Conservation (phyloP, 257 asterid species). For the Solanum pinnatisectum region DNA sequence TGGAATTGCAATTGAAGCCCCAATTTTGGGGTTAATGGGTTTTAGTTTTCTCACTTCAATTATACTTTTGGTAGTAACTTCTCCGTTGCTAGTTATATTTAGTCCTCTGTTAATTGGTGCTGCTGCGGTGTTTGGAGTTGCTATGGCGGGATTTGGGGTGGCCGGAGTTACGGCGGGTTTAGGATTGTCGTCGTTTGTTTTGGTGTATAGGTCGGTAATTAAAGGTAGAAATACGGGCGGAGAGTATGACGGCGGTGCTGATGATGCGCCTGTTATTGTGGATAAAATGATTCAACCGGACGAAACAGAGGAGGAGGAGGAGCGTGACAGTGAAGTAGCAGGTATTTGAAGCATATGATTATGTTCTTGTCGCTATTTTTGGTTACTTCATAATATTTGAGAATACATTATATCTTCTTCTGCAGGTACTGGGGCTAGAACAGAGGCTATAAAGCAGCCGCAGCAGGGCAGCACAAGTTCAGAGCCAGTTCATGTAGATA, state of each 20-base stretch:
- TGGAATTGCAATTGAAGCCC: conserved; percentile 6
- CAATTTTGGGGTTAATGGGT: conserved; percentile 11
- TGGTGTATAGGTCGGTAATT: neutral
- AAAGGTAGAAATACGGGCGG: neutral
- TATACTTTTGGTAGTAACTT: neutral
- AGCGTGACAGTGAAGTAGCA: neutral
- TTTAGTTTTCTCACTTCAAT: conserved; percentile 1
- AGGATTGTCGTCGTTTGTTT: neutral
- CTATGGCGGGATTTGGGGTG: neutral
- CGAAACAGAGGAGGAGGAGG: neutral
- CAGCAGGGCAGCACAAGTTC: neutral
- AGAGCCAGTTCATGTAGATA: neutral
- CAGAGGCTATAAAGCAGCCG: neutral
- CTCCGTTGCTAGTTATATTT: conserved; percentile 5
- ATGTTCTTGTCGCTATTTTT: no score
- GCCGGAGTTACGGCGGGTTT: neutral
- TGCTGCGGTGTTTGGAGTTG: neutral
- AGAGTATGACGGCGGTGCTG: neutral
- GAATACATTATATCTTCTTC: no score
- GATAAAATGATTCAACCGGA: neutral
- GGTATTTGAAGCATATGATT: neutral
- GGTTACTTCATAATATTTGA: no score
- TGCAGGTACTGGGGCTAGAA: neutral
- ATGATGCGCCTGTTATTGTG: neutral
- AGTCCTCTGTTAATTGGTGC: conserved; percentile 12